Percentiles rank a stretch among this genome's conserved stretches.
phyloP scores from a whole-genome alignment of 2,329 filamentous ascomycete species.

The Stemphylium vesicarium region DNA sequence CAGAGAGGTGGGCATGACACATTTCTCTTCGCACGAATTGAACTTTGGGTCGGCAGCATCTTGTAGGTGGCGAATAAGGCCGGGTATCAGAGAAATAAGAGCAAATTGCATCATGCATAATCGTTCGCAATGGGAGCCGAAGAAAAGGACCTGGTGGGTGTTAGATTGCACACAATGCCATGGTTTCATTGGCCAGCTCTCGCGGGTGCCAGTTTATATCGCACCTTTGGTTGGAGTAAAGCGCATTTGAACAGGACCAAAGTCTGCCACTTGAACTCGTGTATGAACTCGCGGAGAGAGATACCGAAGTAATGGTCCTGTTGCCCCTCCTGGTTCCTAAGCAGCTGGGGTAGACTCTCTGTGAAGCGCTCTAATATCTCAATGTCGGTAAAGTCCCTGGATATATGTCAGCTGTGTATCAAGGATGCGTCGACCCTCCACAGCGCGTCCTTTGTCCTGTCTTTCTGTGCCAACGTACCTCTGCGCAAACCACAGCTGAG shows the following conservation, averaged over 20 bases:
- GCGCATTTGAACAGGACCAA: constrained; percentile 93
- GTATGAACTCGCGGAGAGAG: constrained; percentile 86
- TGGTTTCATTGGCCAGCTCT: neutral
- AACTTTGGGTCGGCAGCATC: constrained; percentile 95
- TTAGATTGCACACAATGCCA: constrained; percentile 16
- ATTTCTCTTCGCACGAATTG: constrained; percentile 77
- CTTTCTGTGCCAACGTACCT: constrained; percentile 54
- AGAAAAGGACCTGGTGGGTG: constrained; percentile 85
- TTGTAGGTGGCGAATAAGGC: constrained; percentile 86
- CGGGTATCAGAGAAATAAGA: constrained; percentile 91
- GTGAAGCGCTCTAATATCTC: constrained; percentile 92
- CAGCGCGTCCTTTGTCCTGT: no score
- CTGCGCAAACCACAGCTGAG: constrained; percentile 95
- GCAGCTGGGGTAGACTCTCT: constrained; percentile 73
- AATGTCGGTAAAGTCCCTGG: constrained; percentile 81
- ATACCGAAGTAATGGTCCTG: constrained; percentile 85
- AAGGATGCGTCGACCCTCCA: neutral
- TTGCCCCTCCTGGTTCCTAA: constrained; percentile 70
- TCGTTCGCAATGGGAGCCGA: constrained; percentile 92
- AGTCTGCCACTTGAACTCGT: constrained; percentile 94
- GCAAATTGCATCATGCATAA: constrained; percentile 99
- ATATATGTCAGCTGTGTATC: constrained; percentile 14
- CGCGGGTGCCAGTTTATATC: neutral
- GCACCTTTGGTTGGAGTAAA: constrained; percentile 90
- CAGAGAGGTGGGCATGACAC: constrained; percentile 80